These are phyloP conservation scores for Myrmaecium sp. DNA, from an alignment of 2,329 filamentous ascomycete species.

Conservation along the genomic window DNA sequence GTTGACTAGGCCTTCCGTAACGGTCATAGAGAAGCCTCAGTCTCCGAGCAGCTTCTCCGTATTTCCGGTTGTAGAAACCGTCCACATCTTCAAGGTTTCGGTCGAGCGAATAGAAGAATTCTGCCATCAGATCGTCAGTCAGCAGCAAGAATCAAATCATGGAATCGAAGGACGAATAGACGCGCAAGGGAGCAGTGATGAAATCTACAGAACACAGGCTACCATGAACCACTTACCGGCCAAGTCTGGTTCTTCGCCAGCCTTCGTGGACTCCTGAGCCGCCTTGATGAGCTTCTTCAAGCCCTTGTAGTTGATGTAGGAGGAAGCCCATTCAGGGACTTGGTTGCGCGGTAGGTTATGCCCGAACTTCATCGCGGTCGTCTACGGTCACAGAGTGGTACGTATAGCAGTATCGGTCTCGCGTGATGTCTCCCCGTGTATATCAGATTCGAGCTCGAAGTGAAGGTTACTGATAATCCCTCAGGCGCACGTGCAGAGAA, in stretches of 20 bases:
- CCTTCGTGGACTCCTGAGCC: slow-evolving; percentile 44
- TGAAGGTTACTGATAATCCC: too few relatives aligned
- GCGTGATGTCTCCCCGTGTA: too few relatives aligned
- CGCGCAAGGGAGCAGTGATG: slow-evolving; percentile 3
- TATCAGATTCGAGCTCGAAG: too few relatives aligned
- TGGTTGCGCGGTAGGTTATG: slow-evolving; percentile 57
- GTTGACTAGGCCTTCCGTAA: slow-evolving; percentile 59
- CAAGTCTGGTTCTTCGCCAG: slow-evolving; percentile 62
- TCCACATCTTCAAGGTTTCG: slow-evolving; percentile 96
- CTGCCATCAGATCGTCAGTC: slow-evolving; percentile 30
- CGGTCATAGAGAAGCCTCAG: slow-evolving; percentile 75
- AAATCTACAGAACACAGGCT: too few relatives aligned
- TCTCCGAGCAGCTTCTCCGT: slow-evolving; percentile 65
- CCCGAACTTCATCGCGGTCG: slow-evolving; percentile 28
- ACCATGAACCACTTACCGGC: slow-evolving; percentile 72
- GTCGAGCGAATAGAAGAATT: slow-evolving; percentile 93
- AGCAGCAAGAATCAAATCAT: too few relatives aligned
- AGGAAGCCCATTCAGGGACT: slow-evolving; percentile 71
- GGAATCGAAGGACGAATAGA: background rate
- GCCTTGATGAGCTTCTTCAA: slow-evolving; percentile 93
- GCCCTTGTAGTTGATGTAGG: slow-evolving; percentile 78
- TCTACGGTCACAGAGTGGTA: too few relatives aligned
- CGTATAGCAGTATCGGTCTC: too few relatives aligned
- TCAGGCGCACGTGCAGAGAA: too few relatives aligned
- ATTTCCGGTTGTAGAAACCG: slow-evolving; percentile 92